Percentiles rank a stretch among this genome's conserved stretches.
phyloP scores from a whole-genome alignment of 2,329 filamentous ascomycete genomes.

The Dactylellina leptospora region DNA sequence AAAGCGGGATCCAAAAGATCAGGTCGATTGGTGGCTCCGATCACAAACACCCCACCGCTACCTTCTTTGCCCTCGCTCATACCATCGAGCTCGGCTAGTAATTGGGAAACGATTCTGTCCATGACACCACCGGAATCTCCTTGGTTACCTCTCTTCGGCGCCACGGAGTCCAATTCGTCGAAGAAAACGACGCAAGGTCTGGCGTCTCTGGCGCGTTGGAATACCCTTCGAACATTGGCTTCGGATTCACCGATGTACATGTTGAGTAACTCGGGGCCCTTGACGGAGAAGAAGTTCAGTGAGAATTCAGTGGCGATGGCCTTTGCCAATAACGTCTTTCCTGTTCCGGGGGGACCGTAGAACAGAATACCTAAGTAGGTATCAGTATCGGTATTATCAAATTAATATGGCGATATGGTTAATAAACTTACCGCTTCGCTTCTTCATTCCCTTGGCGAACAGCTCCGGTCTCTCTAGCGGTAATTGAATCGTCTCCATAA shows the following conservation, averaged over 20 bases:
- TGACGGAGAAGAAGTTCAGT: constrained; percentile 93
- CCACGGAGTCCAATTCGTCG: constrained; percentile 90
- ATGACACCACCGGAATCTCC: constrained; percentile 97
- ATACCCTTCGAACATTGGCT: constrained; percentile 87
- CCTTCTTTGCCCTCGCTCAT: constrained; percentile 93
- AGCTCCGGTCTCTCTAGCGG: constrained; percentile 90
- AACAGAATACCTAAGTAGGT: constrained; percentile 71
- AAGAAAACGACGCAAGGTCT: constrained; percentile 92
- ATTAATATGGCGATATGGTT: not conserved
- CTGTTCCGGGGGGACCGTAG: constrained; percentile 88
- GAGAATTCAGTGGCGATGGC: constrained; percentile 93
- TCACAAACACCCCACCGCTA: constrained; percentile 88
- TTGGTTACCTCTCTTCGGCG: constrained; percentile 95
- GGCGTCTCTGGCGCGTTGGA: constrained; percentile 85
- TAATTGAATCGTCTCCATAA: constrained; percentile 94
- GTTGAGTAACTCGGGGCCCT: constrained; percentile 88
- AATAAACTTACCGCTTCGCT: constrained; percentile 73
- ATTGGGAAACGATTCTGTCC: constrained; percentile 94
- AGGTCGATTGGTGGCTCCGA: constrained; percentile 93
- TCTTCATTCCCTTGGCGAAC: constrained; percentile 98
- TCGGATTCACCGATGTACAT: constrained; percentile 97
- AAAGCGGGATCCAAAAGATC: constrained; percentile 91
- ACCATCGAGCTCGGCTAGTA: constrained; percentile 92
- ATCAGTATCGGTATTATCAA: constrained; percentile 3
- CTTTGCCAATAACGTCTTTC: constrained; percentile 91